These are phyloP conservation scores for Suhomyces xylopsoci DNA, from an alignment of 805 yeast genomes.

Conservation along the genomic window DNA sequence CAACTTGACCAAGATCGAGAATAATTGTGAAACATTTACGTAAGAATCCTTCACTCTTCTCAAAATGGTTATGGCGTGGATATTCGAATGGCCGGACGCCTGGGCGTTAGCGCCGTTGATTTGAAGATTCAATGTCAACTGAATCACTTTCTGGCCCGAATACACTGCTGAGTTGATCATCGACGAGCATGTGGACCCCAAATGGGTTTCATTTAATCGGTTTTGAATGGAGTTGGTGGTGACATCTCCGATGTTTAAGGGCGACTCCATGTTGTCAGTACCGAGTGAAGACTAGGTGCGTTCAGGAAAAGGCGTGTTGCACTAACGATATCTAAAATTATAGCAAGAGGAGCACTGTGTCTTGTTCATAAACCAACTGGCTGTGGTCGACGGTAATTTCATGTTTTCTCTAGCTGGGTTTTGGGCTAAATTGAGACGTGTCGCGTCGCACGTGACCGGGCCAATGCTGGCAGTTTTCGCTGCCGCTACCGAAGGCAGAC, in stretches of 20 bases:
- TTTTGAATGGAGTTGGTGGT: conserved; percentile 39
- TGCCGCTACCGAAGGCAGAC: background rate
- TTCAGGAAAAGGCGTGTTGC: background rate
- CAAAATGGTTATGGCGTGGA: conserved; percentile 17
- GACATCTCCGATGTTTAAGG: conserved; percentile 38
- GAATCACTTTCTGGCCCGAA: conserved; percentile 37
- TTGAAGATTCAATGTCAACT: conserved; percentile 21
- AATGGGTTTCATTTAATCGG: conserved; percentile 35
- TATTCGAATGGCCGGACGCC: background rate
- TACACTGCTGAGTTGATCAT: conserved; percentile 28
- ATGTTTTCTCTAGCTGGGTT: background rate
- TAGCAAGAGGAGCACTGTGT: background rate
- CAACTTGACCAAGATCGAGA: conserved; percentile 30
- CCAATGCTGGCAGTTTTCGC: background rate
- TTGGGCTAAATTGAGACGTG: background rate
- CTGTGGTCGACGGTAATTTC: background rate
- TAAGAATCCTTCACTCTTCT: conserved; percentile 43
- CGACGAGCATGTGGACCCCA: conserved; percentile 20
- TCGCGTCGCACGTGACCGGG: background rate
- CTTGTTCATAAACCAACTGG: background rate
- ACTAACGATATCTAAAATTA: background rate
- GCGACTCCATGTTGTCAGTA: conserved; percentile 36
- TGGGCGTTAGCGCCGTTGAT: conserved; percentile 8
- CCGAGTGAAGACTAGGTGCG: background rate
- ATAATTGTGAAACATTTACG: conserved; percentile 37